Percentiles rank a stretch among this genome's conserved stretches.
These are phyloP conservation scores for Penicillium manginii DNA, from an alignment of 495 filamentous ascomycete genomes.

Conservation along the genomic window DNA sequence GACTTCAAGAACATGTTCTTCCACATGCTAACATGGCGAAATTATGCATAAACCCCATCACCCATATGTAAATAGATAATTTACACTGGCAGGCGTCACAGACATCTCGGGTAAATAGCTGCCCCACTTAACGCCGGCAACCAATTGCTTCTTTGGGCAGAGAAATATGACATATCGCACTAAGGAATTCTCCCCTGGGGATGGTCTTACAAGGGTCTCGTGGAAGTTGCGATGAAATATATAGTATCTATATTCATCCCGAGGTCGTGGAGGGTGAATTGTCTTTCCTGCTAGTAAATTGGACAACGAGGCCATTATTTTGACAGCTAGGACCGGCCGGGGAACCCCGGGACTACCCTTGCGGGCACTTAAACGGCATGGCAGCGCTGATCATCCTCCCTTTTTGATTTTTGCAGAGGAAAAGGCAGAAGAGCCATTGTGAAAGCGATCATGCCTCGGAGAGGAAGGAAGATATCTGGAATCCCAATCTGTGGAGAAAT, in stretches of 20 bases:
- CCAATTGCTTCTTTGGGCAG: not conserved
- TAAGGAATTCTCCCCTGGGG: not conserved
- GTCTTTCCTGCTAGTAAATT: not conserved
- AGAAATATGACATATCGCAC: not conserved
- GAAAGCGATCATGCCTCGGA: slow-evolving; percentile 11
- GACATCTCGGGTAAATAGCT: not conserved
- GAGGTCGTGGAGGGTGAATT: too few species aligned
- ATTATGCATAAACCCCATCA: slow-evolving; percentile 1
- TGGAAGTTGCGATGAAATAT: not conserved
- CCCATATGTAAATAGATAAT: not conserved
- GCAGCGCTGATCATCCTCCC: slow-evolving; percentile 16
- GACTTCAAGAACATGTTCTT: slow-evolving; percentile 9
- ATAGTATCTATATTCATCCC: not conserved
- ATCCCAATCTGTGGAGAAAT: not conserved
- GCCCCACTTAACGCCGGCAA: not conserved
- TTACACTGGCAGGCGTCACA: not conserved
- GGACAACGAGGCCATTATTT: not conserved
- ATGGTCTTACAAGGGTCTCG: not conserved
- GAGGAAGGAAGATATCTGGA: slow-evolving; percentile 3
- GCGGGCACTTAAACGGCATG: slow-evolving; percentile 4
- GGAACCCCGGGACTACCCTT: slow-evolving; percentile 3
- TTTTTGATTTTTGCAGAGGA: not conserved
- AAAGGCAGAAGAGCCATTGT: not conserved
- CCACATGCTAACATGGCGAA: not conserved
- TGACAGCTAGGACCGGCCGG: slow-evolving; percentile 5